phyloP scores from a whole-genome alignment of 2,329 filamentous ascomycete genomes.

The Fusarium neocosmosporiellum region DNA sequence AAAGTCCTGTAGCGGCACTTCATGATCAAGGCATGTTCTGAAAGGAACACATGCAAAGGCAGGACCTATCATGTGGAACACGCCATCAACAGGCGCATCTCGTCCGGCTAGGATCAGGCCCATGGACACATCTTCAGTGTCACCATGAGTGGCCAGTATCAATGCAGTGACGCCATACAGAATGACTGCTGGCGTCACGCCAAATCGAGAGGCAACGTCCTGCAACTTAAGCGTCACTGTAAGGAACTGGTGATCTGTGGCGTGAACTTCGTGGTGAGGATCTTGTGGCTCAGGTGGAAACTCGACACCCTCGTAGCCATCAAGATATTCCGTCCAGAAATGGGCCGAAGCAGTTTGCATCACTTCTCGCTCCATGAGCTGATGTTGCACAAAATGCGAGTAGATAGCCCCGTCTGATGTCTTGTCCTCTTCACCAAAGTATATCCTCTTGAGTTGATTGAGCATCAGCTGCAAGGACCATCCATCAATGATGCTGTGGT shows the following conservation, averaged over 20 bases:
- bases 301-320: background rate
- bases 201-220: background rate
- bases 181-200: background rate
- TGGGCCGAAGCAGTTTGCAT: background rate
- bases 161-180: background rate
- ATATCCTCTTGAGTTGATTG: background rate
- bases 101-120: background rate
- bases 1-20: background rate
- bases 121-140: background rate
- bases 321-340: background rate
- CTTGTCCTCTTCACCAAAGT: background rate
- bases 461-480: background rate
- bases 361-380: background rate
- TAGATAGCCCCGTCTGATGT: background rate
- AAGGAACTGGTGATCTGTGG: background rate
- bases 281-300: background rate
- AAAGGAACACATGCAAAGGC: background rate
- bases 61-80: background rate
- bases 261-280: background rate
- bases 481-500: background rate
- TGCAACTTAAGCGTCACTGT: background rate
- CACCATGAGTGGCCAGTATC: background rate
- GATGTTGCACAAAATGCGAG: background rate
- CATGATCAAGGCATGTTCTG: background rate
- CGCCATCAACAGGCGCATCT: background rate